phyloP scores from a whole-genome alignment of 2,329 filamentous ascomycete genomes.

The Fusarium marasasianum region DNA sequence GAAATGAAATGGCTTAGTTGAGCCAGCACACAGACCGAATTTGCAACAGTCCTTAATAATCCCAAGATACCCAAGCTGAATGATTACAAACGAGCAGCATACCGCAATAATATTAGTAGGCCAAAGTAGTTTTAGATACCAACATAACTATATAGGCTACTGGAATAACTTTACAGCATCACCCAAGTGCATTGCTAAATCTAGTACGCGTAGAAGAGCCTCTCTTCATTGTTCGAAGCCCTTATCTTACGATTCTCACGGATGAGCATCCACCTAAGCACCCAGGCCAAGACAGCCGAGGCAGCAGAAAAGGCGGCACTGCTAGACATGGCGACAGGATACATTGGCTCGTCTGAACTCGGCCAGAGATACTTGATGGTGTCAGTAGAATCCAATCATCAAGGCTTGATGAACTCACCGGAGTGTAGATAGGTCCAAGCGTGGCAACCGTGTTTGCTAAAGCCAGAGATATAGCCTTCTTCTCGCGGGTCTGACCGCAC shows the following conservation, averaged over 20 bases:
- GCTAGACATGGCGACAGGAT: constrained; percentile 26
- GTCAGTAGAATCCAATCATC: background rate
- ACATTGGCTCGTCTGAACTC: constrained; percentile 14
- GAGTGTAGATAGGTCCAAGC: constrained; percentile 35
- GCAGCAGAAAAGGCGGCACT: constrained; percentile 43
- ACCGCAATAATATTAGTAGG: no score
- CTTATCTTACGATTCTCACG: constrained; percentile 49
- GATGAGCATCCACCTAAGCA: constrained; percentile 47
- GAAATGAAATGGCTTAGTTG: no score
- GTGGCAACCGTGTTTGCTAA: constrained; percentile 31
- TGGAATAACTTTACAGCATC: no score
- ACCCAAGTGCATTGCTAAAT: no score
- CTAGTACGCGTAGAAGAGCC: constrained; percentile 41
- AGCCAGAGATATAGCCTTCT: constrained; percentile 56
- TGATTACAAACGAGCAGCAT: no score
- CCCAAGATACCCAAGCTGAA: no score
- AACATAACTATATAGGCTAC: no score
- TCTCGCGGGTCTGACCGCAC: constrained; percentile 57
- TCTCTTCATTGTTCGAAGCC: constrained; percentile 30
- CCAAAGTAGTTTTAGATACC: no score
- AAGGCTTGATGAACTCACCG: constrained; percentile 20
- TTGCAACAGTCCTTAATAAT: no score
- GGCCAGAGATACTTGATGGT: constrained; percentile 30
- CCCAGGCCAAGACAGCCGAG: constrained; percentile 51
- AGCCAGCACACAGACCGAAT: no score